Evolutionary conservation across 129 eudicot genomes (phyloP), one percentile per base, ranked within the genome.

Genomic region (Chrysanthemum seticuspe): DNA sequence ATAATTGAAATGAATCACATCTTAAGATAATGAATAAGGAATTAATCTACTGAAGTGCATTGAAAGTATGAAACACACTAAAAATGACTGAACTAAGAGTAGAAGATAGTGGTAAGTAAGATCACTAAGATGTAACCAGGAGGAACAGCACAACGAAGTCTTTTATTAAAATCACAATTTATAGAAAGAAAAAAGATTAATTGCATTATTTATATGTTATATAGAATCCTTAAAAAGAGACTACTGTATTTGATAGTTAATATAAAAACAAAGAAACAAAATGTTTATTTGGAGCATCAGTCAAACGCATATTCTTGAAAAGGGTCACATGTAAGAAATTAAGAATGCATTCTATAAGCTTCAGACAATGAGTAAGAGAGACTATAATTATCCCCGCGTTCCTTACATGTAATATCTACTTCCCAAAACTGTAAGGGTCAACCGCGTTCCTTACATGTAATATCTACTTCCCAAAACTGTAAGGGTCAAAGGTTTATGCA

Each of bases 361-460:
- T 13, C 25, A 40, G 56, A 44, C 29, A 44, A 19, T 36, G 47
- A 57, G 19, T 57, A 58, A 71, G 57, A 71, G 21, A 71, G 8
- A 2, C 56, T 71, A 40, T 71, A 58, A 14, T 1, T 0, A 40
- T 10, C 13, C 23, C 36, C 54, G 40, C 19, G 13, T 31, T n/a
- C 5, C 34, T 54, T 50, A 53, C 21, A 70, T n/a, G 50, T 45
- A 72, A 55, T 47, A 45, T 60, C 76, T 59, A 72, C 68, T 72
- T 72, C 68, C 49, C 29, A 72, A 18, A 23, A 60, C 29, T 7
- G 29, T 18, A 57, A 57, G 4, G 10, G 27, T 57, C 31, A 57
- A 8, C 34, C 53, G 36, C 34, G 12, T n/a, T 14, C 4, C 50
- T 53, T 49, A 52, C 40, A 69, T 51, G 49, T 44, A 71, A 54